Evolutionary conservation across 306 rosid genomes (phyloP).

Genomic region (Quercus berberidifolia): DNA sequence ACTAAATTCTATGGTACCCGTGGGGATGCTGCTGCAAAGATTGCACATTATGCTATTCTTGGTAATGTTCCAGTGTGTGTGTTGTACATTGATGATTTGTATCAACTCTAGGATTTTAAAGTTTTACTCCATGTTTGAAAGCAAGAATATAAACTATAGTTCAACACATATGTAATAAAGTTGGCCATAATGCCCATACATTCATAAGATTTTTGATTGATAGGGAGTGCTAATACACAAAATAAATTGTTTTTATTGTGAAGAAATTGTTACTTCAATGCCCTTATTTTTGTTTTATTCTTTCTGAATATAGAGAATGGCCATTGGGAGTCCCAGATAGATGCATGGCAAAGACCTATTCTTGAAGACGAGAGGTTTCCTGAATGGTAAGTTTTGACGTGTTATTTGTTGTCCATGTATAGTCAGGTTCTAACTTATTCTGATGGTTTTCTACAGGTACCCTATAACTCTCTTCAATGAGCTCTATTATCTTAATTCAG

Average conservation of each 20-base stretch:
- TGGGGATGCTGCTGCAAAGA: conserved; percentile 80
- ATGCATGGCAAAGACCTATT: conserved; percentile 92
- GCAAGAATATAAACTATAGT: not conserved
- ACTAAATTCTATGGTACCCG: conserved; percentile 76
- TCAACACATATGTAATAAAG: conserved; percentile 7
- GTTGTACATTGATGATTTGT: not conserved
- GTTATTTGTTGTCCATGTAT: conserved; percentile 11
- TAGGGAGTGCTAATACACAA: conserved; percentile 12
- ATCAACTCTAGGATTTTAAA: not conserved
- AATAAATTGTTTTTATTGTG: too few relatives aligned
- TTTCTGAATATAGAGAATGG: conserved; percentile 46
- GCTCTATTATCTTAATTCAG: conserved; percentile 86
- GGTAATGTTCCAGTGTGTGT: conserved; percentile 40
- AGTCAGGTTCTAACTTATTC: conserved; percentile 20
- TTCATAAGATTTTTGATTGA: conserved; percentile 4
- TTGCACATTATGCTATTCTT: conserved; percentile 86
- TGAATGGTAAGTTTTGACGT: conserved; percentile 66
- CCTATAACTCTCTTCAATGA: conserved; percentile 86
- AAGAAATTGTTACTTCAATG: not conserved
- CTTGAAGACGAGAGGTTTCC: conserved; percentile 90
- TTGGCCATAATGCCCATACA: conserved; percentile 11
- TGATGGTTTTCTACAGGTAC: conserved; percentile 59
- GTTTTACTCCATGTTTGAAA: conserved; percentile 4
- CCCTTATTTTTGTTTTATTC: not conserved
- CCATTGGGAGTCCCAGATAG: conserved; percentile 86